Conservation (phyloP, 1,139 yeast species). For the Arxiozyma slooffiae region DNA sequence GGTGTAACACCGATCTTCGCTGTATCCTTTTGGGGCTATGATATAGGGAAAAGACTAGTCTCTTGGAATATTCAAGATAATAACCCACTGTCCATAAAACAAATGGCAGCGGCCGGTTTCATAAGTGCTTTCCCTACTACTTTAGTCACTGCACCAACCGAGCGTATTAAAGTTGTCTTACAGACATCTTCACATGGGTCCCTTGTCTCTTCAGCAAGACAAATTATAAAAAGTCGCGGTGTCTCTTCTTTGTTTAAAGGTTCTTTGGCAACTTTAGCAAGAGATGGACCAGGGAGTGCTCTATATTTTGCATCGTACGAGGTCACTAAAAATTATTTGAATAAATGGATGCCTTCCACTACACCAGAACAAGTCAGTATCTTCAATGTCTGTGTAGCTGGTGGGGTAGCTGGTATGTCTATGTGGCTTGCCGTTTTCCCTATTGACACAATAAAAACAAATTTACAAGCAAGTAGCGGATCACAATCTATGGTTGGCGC, state of each 20-base stretch:
- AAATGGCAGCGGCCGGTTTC: slow-evolving; percentile 91
- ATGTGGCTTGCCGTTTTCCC: slow-evolving; percentile 98
- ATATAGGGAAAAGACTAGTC: slow-evolving; percentile 75
- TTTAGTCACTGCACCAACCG: slow-evolving; percentile 91
- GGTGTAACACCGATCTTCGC: slow-evolving; percentile 99
- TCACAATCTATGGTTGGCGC: slow-evolving; percentile 55
- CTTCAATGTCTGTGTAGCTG: slow-evolving; percentile 73
- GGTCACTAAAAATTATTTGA: slow-evolving; percentile 53
- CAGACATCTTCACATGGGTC: slow-evolving; percentile 54
- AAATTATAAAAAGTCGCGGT: slow-evolving; percentile 76
- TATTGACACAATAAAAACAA: slow-evolving; percentile 86
- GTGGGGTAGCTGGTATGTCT: slow-evolving; percentile 90
- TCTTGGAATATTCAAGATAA: slow-evolving; percentile 16
- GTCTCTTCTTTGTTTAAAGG: slow-evolving; percentile 80
- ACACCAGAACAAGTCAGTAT: slow-evolving; percentile 52
- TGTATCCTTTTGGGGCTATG: slow-evolving; percentile 97
- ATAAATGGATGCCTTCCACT: slow-evolving; percentile 31
- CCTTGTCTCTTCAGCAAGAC: slow-evolving; percentile 41
- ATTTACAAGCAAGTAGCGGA: slow-evolving; percentile 57
- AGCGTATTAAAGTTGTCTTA: slow-evolving; percentile 87
- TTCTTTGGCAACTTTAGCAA: slow-evolving; percentile 79
- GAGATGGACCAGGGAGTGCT: slow-evolving; percentile 99
- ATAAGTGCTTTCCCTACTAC: slow-evolving; percentile 92
- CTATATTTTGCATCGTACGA: slow-evolving; percentile 93
- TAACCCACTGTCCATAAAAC: slow-evolving; percentile 43